Conservation (phyloP, 495 filamentous ascomycete species). For the Talaromyces thailandensis region DNA sequence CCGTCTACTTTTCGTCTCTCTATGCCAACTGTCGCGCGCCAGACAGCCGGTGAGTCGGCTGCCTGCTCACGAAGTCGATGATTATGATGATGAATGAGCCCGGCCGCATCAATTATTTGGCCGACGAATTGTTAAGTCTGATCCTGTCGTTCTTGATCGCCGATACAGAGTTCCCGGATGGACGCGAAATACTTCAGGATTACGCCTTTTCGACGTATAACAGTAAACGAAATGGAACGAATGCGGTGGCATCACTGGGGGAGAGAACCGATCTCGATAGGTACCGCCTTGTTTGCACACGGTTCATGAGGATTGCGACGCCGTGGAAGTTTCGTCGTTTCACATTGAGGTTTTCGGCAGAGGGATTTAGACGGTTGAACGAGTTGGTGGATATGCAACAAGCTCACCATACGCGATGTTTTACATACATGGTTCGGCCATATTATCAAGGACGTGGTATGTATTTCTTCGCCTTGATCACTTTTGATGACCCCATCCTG, state of each 20-base stretch:
- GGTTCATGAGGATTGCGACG: constrained; percentile 53
- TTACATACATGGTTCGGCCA: constrained; percentile 64
- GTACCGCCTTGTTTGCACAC: constrained; percentile 51
- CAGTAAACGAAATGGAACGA: neutral
- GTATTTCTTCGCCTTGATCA: neutral
- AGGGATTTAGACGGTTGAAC: constrained; percentile 49
- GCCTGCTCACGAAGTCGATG: constrained; percentile 13
- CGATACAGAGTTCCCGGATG: constrained; percentile 1
- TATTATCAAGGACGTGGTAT: constrained; percentile 50
- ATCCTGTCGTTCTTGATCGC: constrained; percentile 35
- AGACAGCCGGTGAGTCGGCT: constrained; percentile 31
- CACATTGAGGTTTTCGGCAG: constrained; percentile 48
- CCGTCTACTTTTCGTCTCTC: neutral
- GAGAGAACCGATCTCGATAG: constrained; percentile 31
- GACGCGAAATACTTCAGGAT: neutral
- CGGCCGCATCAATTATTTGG: constrained; percentile 40
- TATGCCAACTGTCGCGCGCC: constrained; percentile 19
- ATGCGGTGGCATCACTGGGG: constrained; percentile 6
- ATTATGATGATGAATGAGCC: constrained; percentile 24
- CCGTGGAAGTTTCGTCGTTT: constrained; percentile 52
- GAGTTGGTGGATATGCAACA: constrained; percentile 42
- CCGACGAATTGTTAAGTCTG: constrained; percentile 52
- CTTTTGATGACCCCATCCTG: neutral
- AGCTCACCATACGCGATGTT: constrained; percentile 52
- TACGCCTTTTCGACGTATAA: neutral